Evolutionary conservation across 257 asterid genomes (phyloP).

Genomic region (Nicotiana undulata): DNA sequence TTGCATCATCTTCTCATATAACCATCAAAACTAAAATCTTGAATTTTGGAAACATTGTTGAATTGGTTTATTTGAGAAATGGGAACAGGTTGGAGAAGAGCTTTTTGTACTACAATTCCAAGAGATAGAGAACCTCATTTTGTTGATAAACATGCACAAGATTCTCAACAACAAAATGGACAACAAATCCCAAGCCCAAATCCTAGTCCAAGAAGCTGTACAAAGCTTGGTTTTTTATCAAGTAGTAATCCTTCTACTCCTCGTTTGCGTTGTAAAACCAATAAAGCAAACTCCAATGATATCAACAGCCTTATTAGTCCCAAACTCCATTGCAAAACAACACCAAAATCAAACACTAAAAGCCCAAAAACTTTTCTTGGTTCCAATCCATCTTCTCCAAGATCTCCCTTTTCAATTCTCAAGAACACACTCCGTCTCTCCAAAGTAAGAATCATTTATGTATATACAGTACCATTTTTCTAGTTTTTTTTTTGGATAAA

Average conservation of each 20-base stretch:
- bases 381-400: conserved; percentile 75
- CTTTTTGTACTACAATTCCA: conserved; percentile 65
- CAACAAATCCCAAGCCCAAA: conserved; percentile 22
- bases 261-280: conserved; percentile 57
- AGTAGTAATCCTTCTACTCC: conserved; percentile 60
- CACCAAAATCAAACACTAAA: conserved; percentile 32
- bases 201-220: conserved; percentile 20
- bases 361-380: conserved; percentile 27
- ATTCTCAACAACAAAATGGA: conserved; percentile 9
- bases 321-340: conserved; percentile 44
- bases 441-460: conserved; percentile 39
- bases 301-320: conserved; percentile 23
- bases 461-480: neutral
- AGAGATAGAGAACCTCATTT: conserved; percentile 32
- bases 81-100: conserved; percentile 95
- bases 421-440: conserved; percentile 72
- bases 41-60: neutral
- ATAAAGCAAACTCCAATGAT: conserved; percentile 9
- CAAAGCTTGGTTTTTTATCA: conserved; percentile 31
- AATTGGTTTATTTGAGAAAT: conserved; percentile 16
- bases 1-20: neutral
- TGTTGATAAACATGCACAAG: conserved; percentile 15
- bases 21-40: neutral
- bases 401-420: conserved; percentile 88
- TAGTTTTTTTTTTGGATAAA: neutral